Evolutionary conservation across 2,329 filamentous ascomycete species (phyloP).

Genomic region (Stenocarpella maydis): DNA sequence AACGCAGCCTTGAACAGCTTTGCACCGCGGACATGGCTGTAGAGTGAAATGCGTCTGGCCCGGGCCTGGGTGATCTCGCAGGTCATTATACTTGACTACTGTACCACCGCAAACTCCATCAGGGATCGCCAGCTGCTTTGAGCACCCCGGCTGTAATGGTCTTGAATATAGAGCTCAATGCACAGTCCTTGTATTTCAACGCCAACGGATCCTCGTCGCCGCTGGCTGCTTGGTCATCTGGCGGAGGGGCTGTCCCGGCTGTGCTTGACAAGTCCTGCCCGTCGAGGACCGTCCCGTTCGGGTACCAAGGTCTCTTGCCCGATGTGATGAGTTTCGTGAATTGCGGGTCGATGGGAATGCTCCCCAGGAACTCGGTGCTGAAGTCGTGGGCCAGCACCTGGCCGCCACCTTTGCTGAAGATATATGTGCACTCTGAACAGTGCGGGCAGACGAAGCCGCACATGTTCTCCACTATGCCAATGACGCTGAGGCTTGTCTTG

Average conservation of each 20-base stretch:
- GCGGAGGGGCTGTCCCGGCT: slow-evolving; percentile 40
- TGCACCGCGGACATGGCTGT: background rate
- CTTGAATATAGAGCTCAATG: slow-evolving; percentile 73
- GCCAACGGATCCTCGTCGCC: slow-evolving; percentile 60
- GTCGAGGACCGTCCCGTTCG: slow-evolving; percentile 69
- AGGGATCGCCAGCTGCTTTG: slow-evolving; percentile 42
- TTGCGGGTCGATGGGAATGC: slow-evolving; percentile 90
- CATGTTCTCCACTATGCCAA: slow-evolving; percentile 98
- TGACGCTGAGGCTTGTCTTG: slow-evolving; percentile 80
- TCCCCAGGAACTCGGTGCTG: slow-evolving; percentile 81
- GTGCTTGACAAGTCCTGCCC: slow-evolving; percentile 61
- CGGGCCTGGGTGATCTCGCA: background rate
- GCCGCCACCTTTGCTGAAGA: slow-evolving; percentile 92
- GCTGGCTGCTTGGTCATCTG: slow-evolving; percentile 40
- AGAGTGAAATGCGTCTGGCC: background rate
- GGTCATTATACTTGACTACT: background rate
- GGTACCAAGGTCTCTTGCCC: slow-evolving; percentile 69
- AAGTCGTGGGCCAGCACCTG: slow-evolving; percentile 90
- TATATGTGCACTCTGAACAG: slow-evolving; percentile 86
- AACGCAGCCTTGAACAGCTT: background rate
- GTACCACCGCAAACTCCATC: slow-evolving; percentile 26
- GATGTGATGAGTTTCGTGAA: slow-evolving; percentile 90
- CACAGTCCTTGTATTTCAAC: slow-evolving; percentile 77
- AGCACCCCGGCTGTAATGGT: slow-evolving; percentile 66
- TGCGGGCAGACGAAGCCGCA: slow-evolving; percentile 85